Evolutionary conservation across 1,139 yeast species (phyloP).

Genomic region (Candida neerlandica): DNA sequence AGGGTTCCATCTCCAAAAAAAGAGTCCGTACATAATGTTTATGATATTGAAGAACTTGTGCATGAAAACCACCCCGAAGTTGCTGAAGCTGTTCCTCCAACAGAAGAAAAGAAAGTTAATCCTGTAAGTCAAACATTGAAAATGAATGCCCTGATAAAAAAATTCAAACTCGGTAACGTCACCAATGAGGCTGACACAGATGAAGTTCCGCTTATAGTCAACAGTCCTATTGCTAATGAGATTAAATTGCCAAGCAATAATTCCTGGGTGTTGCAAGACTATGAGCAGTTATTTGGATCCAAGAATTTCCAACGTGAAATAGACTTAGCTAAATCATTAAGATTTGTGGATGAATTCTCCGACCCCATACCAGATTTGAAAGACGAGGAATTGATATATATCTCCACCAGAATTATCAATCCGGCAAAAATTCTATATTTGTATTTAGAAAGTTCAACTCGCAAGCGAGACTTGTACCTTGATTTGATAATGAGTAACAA

Average conservation of each 20-base stretch:
- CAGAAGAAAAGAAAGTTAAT: constrained; percentile 8
- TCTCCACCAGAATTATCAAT: constrained; percentile 16
- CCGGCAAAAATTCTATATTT: constrained; percentile 12
- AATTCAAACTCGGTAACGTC: constrained; percentile 11
- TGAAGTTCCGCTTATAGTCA: constrained; percentile 10
- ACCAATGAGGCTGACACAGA: background rate
- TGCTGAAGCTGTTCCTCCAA: background rate
- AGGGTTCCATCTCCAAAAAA: background rate
- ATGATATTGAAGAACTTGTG: constrained; percentile 1
- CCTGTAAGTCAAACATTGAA: constrained; percentile 14
- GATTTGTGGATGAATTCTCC: constrained; percentile 10
- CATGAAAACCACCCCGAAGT: constrained; percentile 1
- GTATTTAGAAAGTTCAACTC: constrained; percentile 7
- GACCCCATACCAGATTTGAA: constrained; percentile 9
- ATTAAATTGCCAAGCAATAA: constrained; percentile 5
- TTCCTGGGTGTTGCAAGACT: constrained; percentile 16
- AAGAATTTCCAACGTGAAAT: constrained; percentile 13
- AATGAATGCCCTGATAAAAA: constrained; percentile 12
- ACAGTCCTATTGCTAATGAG: constrained; percentile 8
- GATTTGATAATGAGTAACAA: constrained; percentile 18
- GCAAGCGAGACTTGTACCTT: constrained; percentile 13
- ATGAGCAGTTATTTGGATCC: constrained; percentile 16
- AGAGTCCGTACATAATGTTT: background rate
- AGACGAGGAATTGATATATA: constrained; percentile 12
- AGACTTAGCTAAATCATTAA: constrained; percentile 13